phyloP scores from a whole-genome alignment of 2,329 filamentous ascomycete genomes.

The Incumbomyces delicatus region DNA sequence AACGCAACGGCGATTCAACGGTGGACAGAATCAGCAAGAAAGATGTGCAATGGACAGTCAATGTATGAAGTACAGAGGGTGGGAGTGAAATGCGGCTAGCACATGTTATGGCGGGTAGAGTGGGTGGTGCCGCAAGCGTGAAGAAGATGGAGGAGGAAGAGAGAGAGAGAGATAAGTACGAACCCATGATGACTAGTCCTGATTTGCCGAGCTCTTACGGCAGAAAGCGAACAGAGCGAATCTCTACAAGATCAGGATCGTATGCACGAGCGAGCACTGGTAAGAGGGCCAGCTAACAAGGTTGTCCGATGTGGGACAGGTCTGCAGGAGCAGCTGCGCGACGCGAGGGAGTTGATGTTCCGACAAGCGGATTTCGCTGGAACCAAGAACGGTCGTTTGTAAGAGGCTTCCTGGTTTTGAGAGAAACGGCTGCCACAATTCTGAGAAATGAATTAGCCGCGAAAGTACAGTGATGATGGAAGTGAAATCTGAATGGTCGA shows the following conservation, averaged over 20 bases:
- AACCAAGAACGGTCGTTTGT: not conserved
- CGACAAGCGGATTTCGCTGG: constrained; percentile 1
- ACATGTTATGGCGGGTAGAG: constrained; percentile 18
- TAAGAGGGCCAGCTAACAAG: constrained; percentile 22
- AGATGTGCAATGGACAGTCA: constrained; percentile 11
- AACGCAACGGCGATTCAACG: not conserved
- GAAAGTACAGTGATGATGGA: not conserved
- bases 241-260: constrained; percentile 23
- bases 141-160: constrained; percentile 10
- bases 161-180: constrained; percentile 14
- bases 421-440: not conserved
- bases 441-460: constrained; percentile 6
- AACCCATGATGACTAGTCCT: constrained; percentile 23
- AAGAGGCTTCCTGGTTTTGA: not conserved
- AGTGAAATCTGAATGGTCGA: constrained; percentile 2
- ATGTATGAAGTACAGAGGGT: constrained; percentile 11
- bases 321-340: constrained; percentile 9
- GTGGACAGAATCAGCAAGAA: not conserved
- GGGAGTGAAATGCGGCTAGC: constrained; percentile 11
- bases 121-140: constrained; percentile 15
- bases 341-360: constrained; percentile 1
- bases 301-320: constrained; percentile 21
- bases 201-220: constrained; percentile 9
- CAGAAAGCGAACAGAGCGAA: constrained; percentile 14
- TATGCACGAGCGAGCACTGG: constrained; percentile 22